phyloP scores from a whole-genome alignment of 768 basidiomycete species.

The Psilocybe cubensis region DNA sequence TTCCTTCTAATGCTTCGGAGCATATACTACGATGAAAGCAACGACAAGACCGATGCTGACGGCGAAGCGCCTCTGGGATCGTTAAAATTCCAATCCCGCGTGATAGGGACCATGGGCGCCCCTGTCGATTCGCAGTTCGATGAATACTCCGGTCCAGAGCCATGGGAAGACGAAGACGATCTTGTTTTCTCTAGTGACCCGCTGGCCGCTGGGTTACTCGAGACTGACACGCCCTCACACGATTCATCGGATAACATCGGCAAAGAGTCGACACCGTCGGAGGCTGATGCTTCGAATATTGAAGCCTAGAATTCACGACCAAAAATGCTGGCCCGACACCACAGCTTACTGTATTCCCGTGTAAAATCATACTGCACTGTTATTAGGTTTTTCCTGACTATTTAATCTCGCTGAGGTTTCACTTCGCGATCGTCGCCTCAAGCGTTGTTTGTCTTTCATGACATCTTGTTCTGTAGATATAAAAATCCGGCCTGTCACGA shows the following conservation, averaged over 20 bases:
- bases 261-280: not conserved
- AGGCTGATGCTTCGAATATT: not conserved
- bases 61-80: conserved; percentile 14
- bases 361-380: not conserved
- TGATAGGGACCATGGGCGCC: conserved; percentile 31
- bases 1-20: conserved; percentile 32
- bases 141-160: conserved; percentile 16
- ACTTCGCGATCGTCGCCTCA: not conserved
- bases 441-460: conserved; percentile 32
- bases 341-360: not conserved
- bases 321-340: not conserved
- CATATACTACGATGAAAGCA: conserved; percentile 24
- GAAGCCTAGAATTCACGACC: not conserved
- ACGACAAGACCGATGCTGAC: conserved; percentile 10
- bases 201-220: conserved; percentile 23
- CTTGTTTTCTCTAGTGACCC: conserved; percentile 27
- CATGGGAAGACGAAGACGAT: conserved; percentile 15
- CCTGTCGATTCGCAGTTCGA: conserved; percentile 21
- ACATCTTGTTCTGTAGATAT: conserved; percentile 44
- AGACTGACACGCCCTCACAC: not conserved
- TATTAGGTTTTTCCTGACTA: not conserved
- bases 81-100: conserved; percentile 25
- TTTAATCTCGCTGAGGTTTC: not conserved
- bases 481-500: conserved; percentile 48
- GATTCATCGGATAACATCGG: not conserved